A percentile compares a stretch with the other conserved stretches of the same genome.
These are phyloP conservation scores for Amaranthus palmeri DNA, from an alignment of 148 eudicot genomes.

Conservation along the genomic window DNA sequence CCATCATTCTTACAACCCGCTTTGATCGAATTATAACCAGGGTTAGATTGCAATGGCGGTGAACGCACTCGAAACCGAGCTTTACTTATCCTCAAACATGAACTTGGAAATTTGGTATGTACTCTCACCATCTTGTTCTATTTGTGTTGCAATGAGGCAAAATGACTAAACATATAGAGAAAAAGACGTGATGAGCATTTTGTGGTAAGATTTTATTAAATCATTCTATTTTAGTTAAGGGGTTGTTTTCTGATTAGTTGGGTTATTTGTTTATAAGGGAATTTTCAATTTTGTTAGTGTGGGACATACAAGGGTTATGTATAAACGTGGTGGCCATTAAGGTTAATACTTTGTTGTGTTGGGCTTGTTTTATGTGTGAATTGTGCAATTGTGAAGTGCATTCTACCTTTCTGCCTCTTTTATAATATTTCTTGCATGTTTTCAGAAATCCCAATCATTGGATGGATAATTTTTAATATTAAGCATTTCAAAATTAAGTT, in stretches of 20 bases:
- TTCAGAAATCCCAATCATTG: not conserved
- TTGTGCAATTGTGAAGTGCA: conserved; percentile 12
- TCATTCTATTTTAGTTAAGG: not conserved
- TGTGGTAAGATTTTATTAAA: not conserved
- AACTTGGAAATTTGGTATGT: conserved; percentile 26
- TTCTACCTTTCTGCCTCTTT: not conserved
- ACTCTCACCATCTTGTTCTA: conserved; percentile 19
- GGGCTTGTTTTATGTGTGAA: conserved; percentile 10
- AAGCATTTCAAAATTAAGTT: too few relatives aligned
- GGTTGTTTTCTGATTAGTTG: conserved; percentile 14
- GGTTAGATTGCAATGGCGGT: conserved; percentile 41
- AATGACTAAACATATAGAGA: not conserved
- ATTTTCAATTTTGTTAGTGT: conserved; percentile 14
- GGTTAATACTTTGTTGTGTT: conserved; percentile 7
- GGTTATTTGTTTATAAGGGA: not conserved
- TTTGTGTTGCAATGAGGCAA: not conserved
- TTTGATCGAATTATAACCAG: conserved; percentile 42
- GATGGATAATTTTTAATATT: too few relatives aligned
- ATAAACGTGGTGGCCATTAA: conserved; percentile 28
- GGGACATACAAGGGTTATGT: conserved; percentile 11
- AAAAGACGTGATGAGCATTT: conserved; percentile 10
- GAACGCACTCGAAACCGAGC: conserved; percentile 39
- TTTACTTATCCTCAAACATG: conserved; percentile 38
- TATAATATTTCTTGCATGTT: too few relatives aligned
- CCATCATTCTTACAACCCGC: conserved; percentile 31